Evolutionary conservation across 257 asterid species (phyloP).

Genomic region (Dorcoceras hygrometricum): DNA sequence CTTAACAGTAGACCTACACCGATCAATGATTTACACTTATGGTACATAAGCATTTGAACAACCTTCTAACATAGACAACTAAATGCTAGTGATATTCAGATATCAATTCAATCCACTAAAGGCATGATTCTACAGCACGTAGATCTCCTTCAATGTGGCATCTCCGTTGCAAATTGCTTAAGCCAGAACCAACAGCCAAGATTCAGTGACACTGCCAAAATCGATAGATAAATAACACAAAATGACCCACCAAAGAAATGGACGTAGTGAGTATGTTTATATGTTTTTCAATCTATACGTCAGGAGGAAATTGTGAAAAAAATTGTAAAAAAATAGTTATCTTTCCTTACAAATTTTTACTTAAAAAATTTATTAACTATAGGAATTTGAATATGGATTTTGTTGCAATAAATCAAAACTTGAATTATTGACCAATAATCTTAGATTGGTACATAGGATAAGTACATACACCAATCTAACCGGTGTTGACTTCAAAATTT

Average conservation of each 20-base stretch:
- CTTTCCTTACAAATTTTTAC: background rate
- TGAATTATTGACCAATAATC: conserved; percentile 9
- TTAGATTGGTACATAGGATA: conserved; percentile 18
- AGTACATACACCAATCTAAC: conserved; percentile 7
- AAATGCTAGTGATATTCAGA: conserved; percentile 1
- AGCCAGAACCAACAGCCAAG: background rate
- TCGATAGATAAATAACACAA: background rate
- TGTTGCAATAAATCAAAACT: background rate
- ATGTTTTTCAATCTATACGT: background rate
- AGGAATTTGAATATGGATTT: background rate
- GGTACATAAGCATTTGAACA: conserved; percentile 9
- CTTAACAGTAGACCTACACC: background rate
- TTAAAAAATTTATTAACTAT: no score
- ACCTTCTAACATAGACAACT: background rate
- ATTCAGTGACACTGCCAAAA: background rate
- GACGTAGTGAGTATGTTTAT: background rate
- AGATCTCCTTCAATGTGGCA: background rate
- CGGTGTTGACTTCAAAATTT: conserved; percentile 13
- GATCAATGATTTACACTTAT: background rate
- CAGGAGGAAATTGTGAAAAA: background rate
- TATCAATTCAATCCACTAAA: conserved; percentile 8
- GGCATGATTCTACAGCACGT: background rate
- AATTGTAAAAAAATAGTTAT: no score
- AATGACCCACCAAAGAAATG: background rate
- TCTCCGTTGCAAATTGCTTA: background rate